Evolutionary conservation across 306 rosid genomes (phyloP), one percentile per base, ranked within the genome.

Genomic region (Cajanus cajan): DNA sequence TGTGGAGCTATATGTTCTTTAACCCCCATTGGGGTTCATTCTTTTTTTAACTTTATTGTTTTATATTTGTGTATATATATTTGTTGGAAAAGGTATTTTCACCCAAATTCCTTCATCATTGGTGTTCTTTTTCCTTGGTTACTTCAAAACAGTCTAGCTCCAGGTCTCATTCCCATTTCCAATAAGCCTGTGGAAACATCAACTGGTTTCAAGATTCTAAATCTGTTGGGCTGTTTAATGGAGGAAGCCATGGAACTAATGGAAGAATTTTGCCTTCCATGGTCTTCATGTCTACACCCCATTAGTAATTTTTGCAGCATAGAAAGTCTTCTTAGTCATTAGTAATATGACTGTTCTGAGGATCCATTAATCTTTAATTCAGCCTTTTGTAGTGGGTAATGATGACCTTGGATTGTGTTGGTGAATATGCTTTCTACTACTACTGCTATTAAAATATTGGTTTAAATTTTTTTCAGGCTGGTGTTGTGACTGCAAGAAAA

Each of bases 401-500:
- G 25, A 19, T 63, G 36, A 0, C 18, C 16, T 75, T 44, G 54
- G 54, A 47, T 71, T 55, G 24, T n/a, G 58, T 45, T 14, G 41
- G 62, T 61, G 48, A 37, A 51, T 52, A 51, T 54, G 24, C 66
- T 74, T 57, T 78, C 66, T 65, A 34, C 48, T 71, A 55, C 51
- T 33, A n/a, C n/a, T n/a, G 50, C 67, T 22, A 31, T 68, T 78
- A n/a, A 64, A 22, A 55, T 54, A 12, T 41, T 59, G 65, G 55
- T 51, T 40, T 14, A 51, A 7, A 41, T 76, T 50, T 11, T 19
- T 81, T 89, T 61, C 87, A 96, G 99, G 90, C 92, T 47, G 93
- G 94, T 59, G 80, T 87, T 31, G 98, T 94, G 81, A 68, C 85
- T 86, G 99, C 99, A 44, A 89, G 89, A 76, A 96, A 91, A 80